A percentile compares a stretch with the other conserved stretches of the same genome.
Conservation (phyloP, 2,329 filamentous ascomycete genomes). For the Tolypocladium album region DNA sequence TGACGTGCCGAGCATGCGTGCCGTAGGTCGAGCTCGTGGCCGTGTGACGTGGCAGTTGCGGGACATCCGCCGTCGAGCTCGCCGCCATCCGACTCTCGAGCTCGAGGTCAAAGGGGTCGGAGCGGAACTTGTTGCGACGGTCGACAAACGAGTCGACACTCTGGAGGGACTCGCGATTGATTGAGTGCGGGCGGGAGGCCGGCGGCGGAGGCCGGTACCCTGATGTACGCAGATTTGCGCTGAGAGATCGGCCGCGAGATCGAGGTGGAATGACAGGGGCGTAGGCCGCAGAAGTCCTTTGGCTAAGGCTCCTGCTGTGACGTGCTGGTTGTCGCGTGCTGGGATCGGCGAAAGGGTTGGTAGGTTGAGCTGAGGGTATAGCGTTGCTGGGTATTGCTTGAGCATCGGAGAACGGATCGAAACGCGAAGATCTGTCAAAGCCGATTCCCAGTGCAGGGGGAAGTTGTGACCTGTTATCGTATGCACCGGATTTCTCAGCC, state of each 20-base stretch:
- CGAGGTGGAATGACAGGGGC: conserved; percentile 30
- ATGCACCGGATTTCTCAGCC: background rate
- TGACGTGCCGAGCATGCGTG: conserved; percentile 32
- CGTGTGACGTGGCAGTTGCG: conserved; percentile 10
- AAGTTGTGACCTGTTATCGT: conserved; percentile 21
- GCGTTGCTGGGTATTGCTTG: conserved; percentile 28
- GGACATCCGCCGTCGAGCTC: conserved; percentile 7
- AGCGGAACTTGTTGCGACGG: conserved; percentile 46
- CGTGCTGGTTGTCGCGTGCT: conserved; percentile 10
- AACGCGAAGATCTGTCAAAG: conserved; percentile 15
- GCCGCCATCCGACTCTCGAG: conserved; percentile 13
- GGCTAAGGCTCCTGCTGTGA: background rate
- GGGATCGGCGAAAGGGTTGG: too few relatives aligned
- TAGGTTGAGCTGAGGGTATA: conserved; percentile 19
- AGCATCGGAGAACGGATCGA: conserved; percentile 38
- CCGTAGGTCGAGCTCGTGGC: conserved; percentile 30
- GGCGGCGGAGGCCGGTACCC: conserved; percentile 17
- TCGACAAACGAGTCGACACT: conserved; percentile 33
- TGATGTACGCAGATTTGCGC: conserved; percentile 12
- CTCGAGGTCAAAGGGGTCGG: conserved; percentile 57
- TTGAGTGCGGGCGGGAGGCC: conserved; percentile 19
- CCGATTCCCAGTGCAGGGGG: conserved; percentile 27
- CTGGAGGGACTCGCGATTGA: conserved; percentile 27
- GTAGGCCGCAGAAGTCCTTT: conserved; percentile 3
- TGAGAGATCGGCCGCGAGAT: conserved; percentile 36